Conservation (phyloP, 2,329 filamentous ascomycete species). For the Colletotrichum brevisporum region DNA sequence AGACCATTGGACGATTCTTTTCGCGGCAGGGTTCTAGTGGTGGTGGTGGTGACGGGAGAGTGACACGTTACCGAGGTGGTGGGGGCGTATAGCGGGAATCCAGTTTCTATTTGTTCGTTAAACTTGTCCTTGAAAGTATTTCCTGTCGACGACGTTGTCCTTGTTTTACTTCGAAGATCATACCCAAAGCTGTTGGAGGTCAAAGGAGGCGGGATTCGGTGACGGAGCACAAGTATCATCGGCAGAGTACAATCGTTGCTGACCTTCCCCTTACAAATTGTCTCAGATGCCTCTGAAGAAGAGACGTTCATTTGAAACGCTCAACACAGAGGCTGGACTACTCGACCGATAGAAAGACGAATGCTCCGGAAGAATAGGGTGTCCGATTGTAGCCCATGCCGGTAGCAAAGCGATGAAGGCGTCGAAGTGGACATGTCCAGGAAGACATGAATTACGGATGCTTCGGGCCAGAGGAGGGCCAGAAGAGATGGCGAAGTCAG, state of each 20-base stretch:
- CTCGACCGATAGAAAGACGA: neutral
- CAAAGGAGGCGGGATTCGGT: neutral
- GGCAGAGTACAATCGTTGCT: neutral
- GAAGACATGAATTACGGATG: too few species aligned
- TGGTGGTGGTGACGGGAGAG: conserved; percentile 1
- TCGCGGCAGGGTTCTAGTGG: neutral
- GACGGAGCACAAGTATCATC: neutral
- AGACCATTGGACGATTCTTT: neutral
- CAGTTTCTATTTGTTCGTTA: neutral
- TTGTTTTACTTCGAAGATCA: too few species aligned
- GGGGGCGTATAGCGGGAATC: conserved; percentile 6
- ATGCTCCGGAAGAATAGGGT: neutral
- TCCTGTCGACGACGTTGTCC: conserved; percentile 10
- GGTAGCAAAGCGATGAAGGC: neutral
- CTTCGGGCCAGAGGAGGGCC: too few species aligned
- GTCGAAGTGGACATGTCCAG: neutral
- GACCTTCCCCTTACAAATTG: neutral
- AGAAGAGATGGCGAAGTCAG: too few species aligned
- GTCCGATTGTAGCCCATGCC: too few species aligned
- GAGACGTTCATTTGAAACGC: neutral
- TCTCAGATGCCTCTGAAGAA: neutral
- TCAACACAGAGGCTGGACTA: neutral
- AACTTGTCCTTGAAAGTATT: neutral
- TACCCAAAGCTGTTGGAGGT: neutral
- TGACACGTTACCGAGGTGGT: conserved; percentile 18